Base-by-base conservation (phyloP, 192 early-diverging fungal genomes). In the Mortierella claussenii region DNA sequence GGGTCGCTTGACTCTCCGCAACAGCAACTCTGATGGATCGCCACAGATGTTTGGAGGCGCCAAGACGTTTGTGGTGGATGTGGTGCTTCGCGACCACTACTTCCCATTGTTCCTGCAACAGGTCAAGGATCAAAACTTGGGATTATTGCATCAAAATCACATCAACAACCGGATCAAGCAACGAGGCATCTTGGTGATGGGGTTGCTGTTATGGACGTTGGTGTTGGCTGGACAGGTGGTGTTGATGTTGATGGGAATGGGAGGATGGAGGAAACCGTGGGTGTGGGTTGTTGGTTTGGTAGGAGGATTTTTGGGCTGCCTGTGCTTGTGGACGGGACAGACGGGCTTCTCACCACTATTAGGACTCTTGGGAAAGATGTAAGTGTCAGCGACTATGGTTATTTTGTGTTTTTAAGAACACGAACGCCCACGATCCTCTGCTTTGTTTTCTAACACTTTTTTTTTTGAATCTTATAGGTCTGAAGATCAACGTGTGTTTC, bases 61-160 rank as follows among this genome's bases (percentile, higher is more conserved):
- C 2, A 75, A 75, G 21, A 44, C 51, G 26, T 75, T 75, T 53
- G 70, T 75, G 23, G 21, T 65, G 37, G 70, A 75, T 11, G 63
- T 75, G 21, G 70, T 75, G 0, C 63, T 75, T 49, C 62, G 32
- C 17, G 70, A 75, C 10, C 51, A 75, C 26, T 75, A 75, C 36
- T 75, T 45, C 36, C 70, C 70, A 1, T 32, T 75, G 45, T 75
- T 75, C 24, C 34, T 75, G n/a, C 45, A 65, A 52, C 46, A 75
- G 12, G 56, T 65, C 20, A 48, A 60, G 40, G 13, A 54, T 1
- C 70, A 75, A 20, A 75, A 73, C 32, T n/a, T 73, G 21, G 61
- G 69, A 6, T 26, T 73, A 26, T 32, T 63, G 31, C 55, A 56
- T 10, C 54, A 57, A 8, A 32, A 6, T 10, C 60, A 65, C 46